Evolutionary conservation across 2,329 filamentous ascomycete species (phyloP).

Genomic region (Reticulascus tulasneorum): DNA sequence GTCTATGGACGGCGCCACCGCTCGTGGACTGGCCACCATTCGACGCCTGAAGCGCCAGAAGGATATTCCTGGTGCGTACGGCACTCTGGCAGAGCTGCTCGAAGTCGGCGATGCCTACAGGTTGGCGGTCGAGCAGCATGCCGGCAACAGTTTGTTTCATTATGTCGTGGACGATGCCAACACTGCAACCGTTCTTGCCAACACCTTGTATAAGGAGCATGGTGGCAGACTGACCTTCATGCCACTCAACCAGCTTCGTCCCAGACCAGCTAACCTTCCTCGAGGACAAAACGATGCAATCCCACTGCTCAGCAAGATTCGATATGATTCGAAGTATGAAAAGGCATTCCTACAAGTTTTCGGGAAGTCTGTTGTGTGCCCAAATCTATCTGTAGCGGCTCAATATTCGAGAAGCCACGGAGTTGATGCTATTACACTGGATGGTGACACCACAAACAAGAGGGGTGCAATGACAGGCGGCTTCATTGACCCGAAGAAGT

Average conservation of each 20-base stretch:
- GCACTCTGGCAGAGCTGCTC: slow-evolving; percentile 89
- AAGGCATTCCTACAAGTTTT: slow-evolving; percentile 93
- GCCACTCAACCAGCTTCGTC: slow-evolving; percentile 77
- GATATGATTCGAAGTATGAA: slow-evolving; percentile 72
- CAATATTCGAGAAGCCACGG: slow-evolving; percentile 92
- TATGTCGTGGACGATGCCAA: slow-evolving; percentile 91
- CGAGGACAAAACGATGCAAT: slow-evolving; percentile 67
- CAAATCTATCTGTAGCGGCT: slow-evolving; percentile 78
- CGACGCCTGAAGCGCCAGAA: slow-evolving; percentile 75
- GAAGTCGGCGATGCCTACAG: slow-evolving; percentile 81
- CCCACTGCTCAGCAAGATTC: slow-evolving; percentile 79
- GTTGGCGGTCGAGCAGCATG: slow-evolving; percentile 87
- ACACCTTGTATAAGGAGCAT: slow-evolving; percentile 72
- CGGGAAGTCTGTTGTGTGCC: slow-evolving; percentile 90
- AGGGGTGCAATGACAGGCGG: slow-evolving; percentile 93
- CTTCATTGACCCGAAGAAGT: slow-evolving; percentile 81
- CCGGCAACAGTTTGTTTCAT: slow-evolving; percentile 89
- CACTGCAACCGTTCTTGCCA: slow-evolving; percentile 77
- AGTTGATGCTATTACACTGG: slow-evolving; percentile 87
- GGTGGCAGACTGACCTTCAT: slow-evolving; percentile 92
- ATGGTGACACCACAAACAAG: slow-evolving; percentile 93
- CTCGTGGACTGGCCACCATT: slow-evolving; percentile 81
- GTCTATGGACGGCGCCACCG: slow-evolving; percentile 86
- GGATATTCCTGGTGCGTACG: slow-evolving; percentile 82
- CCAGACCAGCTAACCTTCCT: slow-evolving; percentile 70